Percentiles rank a stretch among this genome's conserved stretches.
Evolutionary conservation across 805 yeast genomes (phyloP).

Genomic region (Schwanniomyces occidentalis): DNA sequence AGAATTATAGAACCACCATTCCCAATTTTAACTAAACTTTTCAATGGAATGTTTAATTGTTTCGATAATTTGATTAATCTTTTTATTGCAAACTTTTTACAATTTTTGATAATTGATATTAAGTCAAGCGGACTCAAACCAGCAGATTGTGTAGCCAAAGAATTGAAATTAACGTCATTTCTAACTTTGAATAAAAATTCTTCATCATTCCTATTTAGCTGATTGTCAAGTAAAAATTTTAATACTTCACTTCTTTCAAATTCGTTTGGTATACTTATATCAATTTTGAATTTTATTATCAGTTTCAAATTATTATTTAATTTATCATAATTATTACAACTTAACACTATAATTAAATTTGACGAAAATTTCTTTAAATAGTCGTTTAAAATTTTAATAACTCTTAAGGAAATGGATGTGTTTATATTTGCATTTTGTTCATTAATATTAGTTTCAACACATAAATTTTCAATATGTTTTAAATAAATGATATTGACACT

Average conservation of each 20-base stretch:
- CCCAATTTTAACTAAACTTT: constrained; percentile 41
- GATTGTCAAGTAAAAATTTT: constrained; percentile 39
- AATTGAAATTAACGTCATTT: constrained; percentile 50
- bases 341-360: constrained; percentile 54
- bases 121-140: constrained; percentile 89
- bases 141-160: constrained; percentile 83
- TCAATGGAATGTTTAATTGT: constrained; percentile 14
- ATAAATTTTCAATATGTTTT: constrained; percentile 75
- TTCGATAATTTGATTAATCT: constrained; percentile 41
- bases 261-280: constrained; percentile 77
- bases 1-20: constrained; percentile 57
- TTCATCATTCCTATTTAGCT: constrained; percentile 3
- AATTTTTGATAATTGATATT: constrained; percentile 63
- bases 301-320: constrained; percentile 67
- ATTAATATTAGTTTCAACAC: constrained; percentile 64
- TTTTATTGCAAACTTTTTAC: constrained; percentile 58
- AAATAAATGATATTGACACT: constrained; percentile 51
- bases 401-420: constrained; percentile 50
- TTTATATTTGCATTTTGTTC: constrained; percentile 40
- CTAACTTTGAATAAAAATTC: constrained; percentile 16
- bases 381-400: constrained; percentile 58
- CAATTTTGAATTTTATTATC: constrained; percentile 73
- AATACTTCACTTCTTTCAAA: constrained; percentile 68
- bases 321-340: constrained; percentile 70
- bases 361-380: constrained; percentile 41